Conservation (phyloP, 2,329 filamentous ascomycete species). For the Cercospora sojina region DNA sequence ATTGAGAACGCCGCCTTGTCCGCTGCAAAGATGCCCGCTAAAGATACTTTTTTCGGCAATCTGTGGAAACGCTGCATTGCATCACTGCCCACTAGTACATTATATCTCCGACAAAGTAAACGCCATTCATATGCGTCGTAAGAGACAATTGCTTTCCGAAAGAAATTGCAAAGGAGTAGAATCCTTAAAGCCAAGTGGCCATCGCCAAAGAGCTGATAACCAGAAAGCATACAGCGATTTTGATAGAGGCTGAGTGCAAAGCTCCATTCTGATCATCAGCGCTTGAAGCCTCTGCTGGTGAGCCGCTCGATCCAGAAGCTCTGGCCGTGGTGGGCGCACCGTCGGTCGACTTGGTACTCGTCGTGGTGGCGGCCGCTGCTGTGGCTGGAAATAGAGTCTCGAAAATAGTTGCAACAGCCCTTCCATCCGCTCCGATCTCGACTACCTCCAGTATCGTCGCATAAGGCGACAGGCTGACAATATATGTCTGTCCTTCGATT, state of each 20-base stretch:
- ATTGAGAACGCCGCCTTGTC: not conserved
- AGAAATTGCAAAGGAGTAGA: not conserved
- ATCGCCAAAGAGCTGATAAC: not conserved
- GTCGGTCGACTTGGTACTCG: conserved; percentile 17
- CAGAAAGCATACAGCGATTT: not conserved
- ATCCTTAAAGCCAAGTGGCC: not conserved
- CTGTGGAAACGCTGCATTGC: not conserved
- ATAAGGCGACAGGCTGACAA: conserved; percentile 37
- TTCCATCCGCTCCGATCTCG: conserved; percentile 34
- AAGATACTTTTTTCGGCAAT: not conserved
- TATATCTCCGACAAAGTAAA: not conserved
- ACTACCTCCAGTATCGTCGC: conserved; percentile 42
- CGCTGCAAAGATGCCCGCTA: not conserved
- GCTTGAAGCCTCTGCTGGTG: not conserved
- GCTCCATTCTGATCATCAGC: not conserved
- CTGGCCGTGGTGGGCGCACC: conserved; percentile 13
- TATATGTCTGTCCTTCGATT: conserved; percentile 31
- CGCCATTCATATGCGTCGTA: not conserved
- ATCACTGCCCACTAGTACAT: not conserved
- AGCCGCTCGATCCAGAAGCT: conserved; percentile 7
- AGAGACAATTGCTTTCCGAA: not conserved
- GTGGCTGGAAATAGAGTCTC: conserved; percentile 44
- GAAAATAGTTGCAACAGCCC: conserved; percentile 33
- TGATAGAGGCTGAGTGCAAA: not conserved
- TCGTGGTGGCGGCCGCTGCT: conserved; percentile 31